Percentiles rank a stretch among this genome's conserved stretches.
Evolutionary conservation across 345 rosid genomes (phyloP).

Genomic region (Alliaria petiolata): DNA sequence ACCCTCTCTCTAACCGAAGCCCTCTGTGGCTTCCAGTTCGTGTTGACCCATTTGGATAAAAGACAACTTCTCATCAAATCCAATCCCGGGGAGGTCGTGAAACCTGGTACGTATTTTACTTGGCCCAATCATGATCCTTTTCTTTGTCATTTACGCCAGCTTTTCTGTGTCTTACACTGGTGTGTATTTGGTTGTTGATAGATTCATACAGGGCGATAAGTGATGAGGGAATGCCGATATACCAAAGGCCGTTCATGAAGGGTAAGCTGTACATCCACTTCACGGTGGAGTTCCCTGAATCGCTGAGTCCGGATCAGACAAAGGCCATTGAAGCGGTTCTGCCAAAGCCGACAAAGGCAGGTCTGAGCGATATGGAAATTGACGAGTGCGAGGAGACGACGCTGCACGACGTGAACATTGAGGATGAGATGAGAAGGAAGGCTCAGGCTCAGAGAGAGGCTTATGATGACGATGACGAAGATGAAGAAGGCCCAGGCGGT

Average conservation of each 20-base stretch:
- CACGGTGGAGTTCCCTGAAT: conserved; percentile 86
- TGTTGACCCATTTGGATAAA: conserved; percentile 70
- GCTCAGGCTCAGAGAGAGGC: conserved; percentile 55
- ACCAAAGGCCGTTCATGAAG: conserved; percentile 82
- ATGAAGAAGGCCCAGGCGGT: conserved; percentile 43
- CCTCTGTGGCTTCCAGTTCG: conserved; percentile 86
- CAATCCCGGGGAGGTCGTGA: conserved; percentile 75
- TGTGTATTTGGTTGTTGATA: conserved; percentile 19
- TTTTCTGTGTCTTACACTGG: not conserved
- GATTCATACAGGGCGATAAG: conserved; percentile 78
- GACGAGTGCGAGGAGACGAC: conserved; percentile 93
- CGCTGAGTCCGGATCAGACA: conserved; percentile 58
- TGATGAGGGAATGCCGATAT: conserved; percentile 86
- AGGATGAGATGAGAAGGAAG: conserved; percentile 85
- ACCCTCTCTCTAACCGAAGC: conserved; percentile 79
- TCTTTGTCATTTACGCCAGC: not conserved
- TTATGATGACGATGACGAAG: conserved; percentile 59
- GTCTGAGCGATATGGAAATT: conserved; percentile 73
- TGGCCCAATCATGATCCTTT: not conserved
- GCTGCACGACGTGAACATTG: conserved; percentile 67
- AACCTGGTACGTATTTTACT: conserved; percentile 56
- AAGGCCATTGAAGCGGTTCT: conserved; percentile 62
- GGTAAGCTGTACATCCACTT: conserved; percentile 90
- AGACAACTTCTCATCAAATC: conserved; percentile 88
- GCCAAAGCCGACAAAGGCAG: conserved; percentile 42